Percentiles rank a stretch among this genome's conserved stretches.
Conservation (phyloP, 768 basidiomycete species). For the Cantharellus anzutake region DNA sequence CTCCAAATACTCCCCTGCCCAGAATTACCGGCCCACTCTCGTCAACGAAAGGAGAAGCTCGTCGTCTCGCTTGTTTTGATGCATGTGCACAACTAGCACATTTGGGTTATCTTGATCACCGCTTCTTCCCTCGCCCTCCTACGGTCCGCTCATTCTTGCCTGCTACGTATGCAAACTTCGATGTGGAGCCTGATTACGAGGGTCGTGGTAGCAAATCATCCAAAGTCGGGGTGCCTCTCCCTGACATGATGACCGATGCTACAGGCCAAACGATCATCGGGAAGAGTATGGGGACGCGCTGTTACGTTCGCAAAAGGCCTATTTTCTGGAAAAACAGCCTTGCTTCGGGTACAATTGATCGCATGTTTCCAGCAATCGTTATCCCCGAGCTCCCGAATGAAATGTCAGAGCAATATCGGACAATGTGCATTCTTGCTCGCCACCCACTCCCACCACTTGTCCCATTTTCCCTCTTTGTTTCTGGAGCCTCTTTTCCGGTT, state of each 20-base stretch:
- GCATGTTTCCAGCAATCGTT: slow-evolving; percentile 41
- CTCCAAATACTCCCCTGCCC: slow-evolving; percentile 24
- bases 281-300: slow-evolving; percentile 26
- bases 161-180: background rate
- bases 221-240: slow-evolving; percentile 10
- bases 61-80: slow-evolving; percentile 38
- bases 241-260: background rate
- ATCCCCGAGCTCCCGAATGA: slow-evolving; percentile 18
- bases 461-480: slow-evolving; percentile 40
- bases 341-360: slow-evolving; percentile 11
- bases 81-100: slow-evolving; percentile 33
- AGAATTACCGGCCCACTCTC: slow-evolving; percentile 28
- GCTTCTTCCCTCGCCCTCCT: slow-evolving; percentile 15
- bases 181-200: slow-evolving; percentile 10
- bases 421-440: slow-evolving; percentile 47
- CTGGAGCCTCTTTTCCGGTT: slow-evolving; percentile 26
- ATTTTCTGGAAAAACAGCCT: slow-evolving; percentile 41
- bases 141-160: slow-evolving; percentile 2
- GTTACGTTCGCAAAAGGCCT: slow-evolving; percentile 40
- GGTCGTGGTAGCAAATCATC: slow-evolving; percentile 7
- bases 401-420: slow-evolving; percentile 16
- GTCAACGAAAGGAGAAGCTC: slow-evolving; percentile 30
- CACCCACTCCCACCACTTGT: slow-evolving; percentile 40
- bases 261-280: background rate
- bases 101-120: slow-evolving; percentile 32